Base-by-base conservation (phyloP, 768 basidiomycete species). In the Calocera cornea region DNA sequence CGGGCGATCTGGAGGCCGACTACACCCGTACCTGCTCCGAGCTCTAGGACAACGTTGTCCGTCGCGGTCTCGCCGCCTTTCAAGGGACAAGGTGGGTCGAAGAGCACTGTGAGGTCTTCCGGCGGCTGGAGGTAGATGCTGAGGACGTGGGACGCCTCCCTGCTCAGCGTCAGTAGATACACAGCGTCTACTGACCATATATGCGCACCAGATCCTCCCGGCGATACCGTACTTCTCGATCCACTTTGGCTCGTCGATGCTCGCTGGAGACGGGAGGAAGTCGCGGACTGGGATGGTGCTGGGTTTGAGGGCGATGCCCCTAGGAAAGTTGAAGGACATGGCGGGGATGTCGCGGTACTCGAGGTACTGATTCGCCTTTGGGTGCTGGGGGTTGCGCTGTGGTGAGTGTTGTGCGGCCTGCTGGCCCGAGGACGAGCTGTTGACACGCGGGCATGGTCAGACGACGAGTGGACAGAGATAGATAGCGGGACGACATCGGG, bases 161-260 rank as follows among this genome's bases (percentile, higher is more conserved):
- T 91, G 73, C 54, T 67, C n/a, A 29, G 47, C 41, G 40, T 68
- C 29, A 70, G 65, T 17, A 8, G 1, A 16, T 68, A 34, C 36
- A 49, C n/a, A n/a, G n/a, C n/a, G n/a, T 24, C 47, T 12, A 49
- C 31, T 22, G 66, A n/a, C 50, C 65, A 68, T 60, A 65, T 65
- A 65, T 70, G 73, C 74, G 79, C 80, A 89, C 92, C 91, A 93
- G 60, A 94, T 85, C 76, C 89, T 81, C 34, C 90, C 89, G 8
- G 90, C 92, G 67, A 94, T 93, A 2, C 91, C 90, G 73, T 88
- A 92, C 71, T 78, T 78, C 17, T 79, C 76, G 66, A 93, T 93
- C 44, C 44, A 47, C 44, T 47, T 47, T 47, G 44, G 44, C 44
- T 47, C 44, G 19, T 47, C 44, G 44, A 47, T 47, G 24, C 44